Conservation (phyloP, 441 rosid species). For the Omphalea diandra region DNA sequence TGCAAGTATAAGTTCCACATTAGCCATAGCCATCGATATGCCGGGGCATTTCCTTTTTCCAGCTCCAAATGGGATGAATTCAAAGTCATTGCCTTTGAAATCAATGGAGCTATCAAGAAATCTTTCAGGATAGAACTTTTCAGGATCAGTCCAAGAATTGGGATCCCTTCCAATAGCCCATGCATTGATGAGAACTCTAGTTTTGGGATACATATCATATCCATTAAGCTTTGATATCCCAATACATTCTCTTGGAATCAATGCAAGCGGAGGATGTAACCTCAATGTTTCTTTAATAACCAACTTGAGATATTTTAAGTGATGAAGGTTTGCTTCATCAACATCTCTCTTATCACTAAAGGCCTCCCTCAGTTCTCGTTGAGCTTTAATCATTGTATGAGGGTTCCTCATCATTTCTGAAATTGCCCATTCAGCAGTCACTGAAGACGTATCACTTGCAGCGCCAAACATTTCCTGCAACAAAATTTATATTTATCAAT, state of each 20-base stretch:
- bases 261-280: neutral
- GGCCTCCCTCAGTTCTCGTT: neutral
- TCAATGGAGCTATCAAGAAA: neutral
- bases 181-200: neutral
- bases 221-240: neutral
- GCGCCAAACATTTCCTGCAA: neutral
- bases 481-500: too few species aligned
- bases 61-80: neutral
- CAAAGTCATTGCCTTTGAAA: neutral
- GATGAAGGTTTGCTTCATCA: too few species aligned
- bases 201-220: neutral
- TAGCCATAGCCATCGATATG: neutral
- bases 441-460: neutral
- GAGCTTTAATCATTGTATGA: neutral
- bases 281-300: neutral
- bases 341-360: neutral
- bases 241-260: neutral
- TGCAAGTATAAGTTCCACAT: neutral
- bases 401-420: neutral
- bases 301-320: too few species aligned
- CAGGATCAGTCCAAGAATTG: neutral
- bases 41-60: neutral
- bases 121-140: neutral
- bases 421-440: neutral
- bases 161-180: neutral